These are phyloP conservation scores for Tremellales sp. DNA, from an alignment of 1,284 basidiomycete species.

Conservation along the genomic window DNA sequence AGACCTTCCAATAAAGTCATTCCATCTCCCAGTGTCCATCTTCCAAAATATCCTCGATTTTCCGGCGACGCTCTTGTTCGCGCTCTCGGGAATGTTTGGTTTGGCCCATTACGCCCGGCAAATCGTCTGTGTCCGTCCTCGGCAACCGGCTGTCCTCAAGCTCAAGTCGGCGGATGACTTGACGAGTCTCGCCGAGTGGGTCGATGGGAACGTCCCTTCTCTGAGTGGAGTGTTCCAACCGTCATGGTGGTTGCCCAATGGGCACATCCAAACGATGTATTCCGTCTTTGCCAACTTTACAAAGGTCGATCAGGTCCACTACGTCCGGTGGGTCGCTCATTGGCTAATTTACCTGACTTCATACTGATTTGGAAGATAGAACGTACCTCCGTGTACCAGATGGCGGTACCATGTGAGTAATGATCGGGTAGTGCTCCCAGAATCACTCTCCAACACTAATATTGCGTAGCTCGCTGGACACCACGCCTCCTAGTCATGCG, in stretches of 20 bases:
- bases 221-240: constrained; percentile 45
- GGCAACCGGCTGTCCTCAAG: constrained; percentile 16
- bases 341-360: constrained; percentile 58
- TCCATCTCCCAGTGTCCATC: constrained; percentile 8
- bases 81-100: constrained; percentile 32
- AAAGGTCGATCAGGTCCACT: constrained; percentile 64
- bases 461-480: constrained; percentile 65
- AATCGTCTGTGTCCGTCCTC: constrained; percentile 36
- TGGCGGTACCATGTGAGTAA: constrained; percentile 63
- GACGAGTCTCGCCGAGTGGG: constrained; percentile 26
- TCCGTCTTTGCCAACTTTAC: constrained; percentile 58
- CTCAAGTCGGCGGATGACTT: constrained; percentile 1
- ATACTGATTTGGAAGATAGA: constrained; percentile 44
- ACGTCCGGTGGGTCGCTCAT: constrained; percentile 58
- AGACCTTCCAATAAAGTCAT: constrained; percentile 7
- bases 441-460: constrained; percentile 52
- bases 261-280: constrained; percentile 51
- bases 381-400: constrained; percentile 61
- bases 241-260: constrained; percentile 49
- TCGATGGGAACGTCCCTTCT: constrained; percentile 40
- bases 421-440: neutral
- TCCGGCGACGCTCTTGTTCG: constrained; percentile 27
- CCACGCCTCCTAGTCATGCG: constrained; percentile 50
- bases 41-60: constrained; percentile 12
- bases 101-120: constrained; percentile 39